Conservation (phyloP, 2,329 filamentous ascomycete genomes). For the Colletotrichum australisinense region DNA sequence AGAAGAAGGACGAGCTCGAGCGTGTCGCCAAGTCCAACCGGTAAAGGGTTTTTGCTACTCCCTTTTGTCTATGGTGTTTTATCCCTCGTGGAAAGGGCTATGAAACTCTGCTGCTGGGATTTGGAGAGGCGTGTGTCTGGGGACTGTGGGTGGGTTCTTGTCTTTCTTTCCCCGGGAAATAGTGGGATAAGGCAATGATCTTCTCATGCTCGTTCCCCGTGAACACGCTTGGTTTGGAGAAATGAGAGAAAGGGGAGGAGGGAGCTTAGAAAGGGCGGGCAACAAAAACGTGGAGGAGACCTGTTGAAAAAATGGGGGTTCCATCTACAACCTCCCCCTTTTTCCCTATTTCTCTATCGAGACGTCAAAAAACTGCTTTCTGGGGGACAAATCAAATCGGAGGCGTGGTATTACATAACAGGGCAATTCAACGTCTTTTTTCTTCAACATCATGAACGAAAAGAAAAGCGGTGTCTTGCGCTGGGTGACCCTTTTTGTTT, state of each 20-base stretch:
- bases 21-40: slow-evolving; percentile 99
- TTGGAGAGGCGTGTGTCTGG: slow-evolving; percentile 2
- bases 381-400: slow-evolving; percentile 35
- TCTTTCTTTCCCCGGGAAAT: slow-evolving; percentile 40
- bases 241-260: background rate
- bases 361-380: slow-evolving; percentile 36
- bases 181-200: slow-evolving; percentile 38
- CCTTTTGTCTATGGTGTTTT: slow-evolving; percentile 38
- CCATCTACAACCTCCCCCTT: background rate
- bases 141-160: slow-evolving; percentile 20
- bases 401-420: slow-evolving; percentile 37
- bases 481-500: slow-evolving; percentile 33
- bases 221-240: slow-evolving; percentile 23
- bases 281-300: background rate
- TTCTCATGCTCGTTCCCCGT: background rate
- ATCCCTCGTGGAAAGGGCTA: slow-evolving; percentile 29
- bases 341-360: slow-evolving; percentile 5
- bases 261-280: no score
- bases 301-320: slow-evolving; percentile 15
- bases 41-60: slow-evolving; percentile 74
- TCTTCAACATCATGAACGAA: slow-evolving; percentile 11
- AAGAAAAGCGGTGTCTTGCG: slow-evolving; percentile 28
- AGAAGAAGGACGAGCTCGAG: slow-evolving; percentile 99
- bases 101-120: slow-evolving; percentile 12
- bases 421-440: slow-evolving; percentile 37